A percentile compares a stretch with the other conserved stretches of the same genome.
These are phyloP conservation scores for Echinochloa phyllopogon DNA, from an alignment of 176 grass and related monocot species.

Conservation along the genomic window DNA sequence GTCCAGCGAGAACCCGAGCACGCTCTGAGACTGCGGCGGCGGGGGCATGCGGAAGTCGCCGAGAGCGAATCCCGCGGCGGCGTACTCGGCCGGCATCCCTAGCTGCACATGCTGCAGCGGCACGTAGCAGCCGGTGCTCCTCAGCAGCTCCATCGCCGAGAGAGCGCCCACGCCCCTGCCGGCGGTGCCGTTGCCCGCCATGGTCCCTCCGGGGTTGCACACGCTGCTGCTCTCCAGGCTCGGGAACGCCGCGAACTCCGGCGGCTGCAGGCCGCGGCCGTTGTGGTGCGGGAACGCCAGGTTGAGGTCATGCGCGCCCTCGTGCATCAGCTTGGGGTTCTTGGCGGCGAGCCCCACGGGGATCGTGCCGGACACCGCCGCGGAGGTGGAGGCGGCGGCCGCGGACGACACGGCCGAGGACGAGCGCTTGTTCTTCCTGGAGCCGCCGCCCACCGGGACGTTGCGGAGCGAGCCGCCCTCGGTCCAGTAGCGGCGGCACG, in stretches of 20 bases:
- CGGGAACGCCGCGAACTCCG: constrained; percentile 66
- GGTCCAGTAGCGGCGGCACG: constrained; percentile 93
- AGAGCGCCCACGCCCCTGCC: constrained; percentile 55
- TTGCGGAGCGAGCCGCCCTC: constrained; percentile 90
- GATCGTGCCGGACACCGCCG: constrained; percentile 45
- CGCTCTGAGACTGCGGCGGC: constrained; percentile 40
- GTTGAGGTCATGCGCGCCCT: constrained; percentile 77
- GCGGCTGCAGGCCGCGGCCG: constrained; percentile 52
- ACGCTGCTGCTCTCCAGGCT: constrained; percentile 75
- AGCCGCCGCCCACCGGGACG: constrained; percentile 88
- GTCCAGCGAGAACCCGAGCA: constrained; percentile 75
- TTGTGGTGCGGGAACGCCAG: constrained; percentile 75
- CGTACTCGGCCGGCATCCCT: constrained; percentile 63
- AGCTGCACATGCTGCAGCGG: constrained; percentile 64
- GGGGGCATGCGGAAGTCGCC: constrained; percentile 61
- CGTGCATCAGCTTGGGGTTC: constrained; percentile 78
- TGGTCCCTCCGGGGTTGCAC: constrained; percentile 34
- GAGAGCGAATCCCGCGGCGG: constrained; percentile 60
- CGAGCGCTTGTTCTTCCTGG: constrained; percentile 81
- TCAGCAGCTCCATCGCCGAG: constrained; percentile 87
- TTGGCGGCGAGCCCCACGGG: constrained; percentile 44
- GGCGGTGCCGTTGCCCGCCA: constrained; percentile 29
- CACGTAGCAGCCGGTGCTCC: constrained; percentile 68
- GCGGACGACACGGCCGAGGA: constrained; percentile 53
- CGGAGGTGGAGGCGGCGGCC: constrained; percentile 39